Conservation (phyloP, 2,329 filamentous ascomycete species). For the Aspergillus sp. region DNA sequence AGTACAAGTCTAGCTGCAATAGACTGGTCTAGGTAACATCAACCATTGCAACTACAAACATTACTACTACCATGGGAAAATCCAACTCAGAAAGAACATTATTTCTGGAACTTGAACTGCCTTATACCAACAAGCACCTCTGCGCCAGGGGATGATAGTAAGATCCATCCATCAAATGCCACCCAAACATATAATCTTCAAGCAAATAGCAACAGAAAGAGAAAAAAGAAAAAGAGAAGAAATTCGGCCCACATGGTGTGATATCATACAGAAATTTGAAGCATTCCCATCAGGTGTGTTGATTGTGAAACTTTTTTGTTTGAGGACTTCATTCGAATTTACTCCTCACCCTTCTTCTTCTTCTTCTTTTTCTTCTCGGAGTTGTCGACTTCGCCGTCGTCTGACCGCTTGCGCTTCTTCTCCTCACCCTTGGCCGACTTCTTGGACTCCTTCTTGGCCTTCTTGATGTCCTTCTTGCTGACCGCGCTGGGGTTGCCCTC, state of each 20-base stretch:
- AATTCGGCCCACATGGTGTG: slow-evolving; percentile 36
- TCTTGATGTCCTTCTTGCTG: slow-evolving; percentile 77
- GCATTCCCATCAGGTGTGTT: slow-evolving; percentile 21
- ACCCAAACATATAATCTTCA: slow-evolving; percentile 34
- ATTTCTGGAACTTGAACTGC: slow-evolving; percentile 27
- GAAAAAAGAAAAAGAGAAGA: slow-evolving; percentile 25
- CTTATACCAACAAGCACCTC: slow-evolving; percentile 32
- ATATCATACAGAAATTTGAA: slow-evolving; percentile 47
- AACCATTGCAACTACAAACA: neutral
- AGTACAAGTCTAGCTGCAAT: neutral
- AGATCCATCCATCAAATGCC: slow-evolving; percentile 35
- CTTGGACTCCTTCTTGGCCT: slow-evolving; percentile 65
- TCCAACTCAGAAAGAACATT: slow-evolving; percentile 19
- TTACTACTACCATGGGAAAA: neutral
- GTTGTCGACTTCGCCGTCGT: slow-evolving; percentile 54
- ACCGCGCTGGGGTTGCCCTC: slow-evolving; percentile 67
- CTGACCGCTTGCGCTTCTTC: slow-evolving; percentile 71
- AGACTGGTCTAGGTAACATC: neutral
- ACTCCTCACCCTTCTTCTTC: slow-evolving; percentile 64
- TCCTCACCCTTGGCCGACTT: slow-evolving; percentile 58
- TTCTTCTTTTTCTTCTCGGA: slow-evolving; percentile 53
- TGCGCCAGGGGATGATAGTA: slow-evolving; percentile 30
- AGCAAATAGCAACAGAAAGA: slow-evolving; percentile 31
- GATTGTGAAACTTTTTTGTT: slow-evolving; percentile 16
- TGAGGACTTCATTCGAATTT: slow-evolving; percentile 19